Evolutionary conservation across 306 rosid species (phyloP), one percentile per base, ranked within the genome.

Genomic region (Fragaria iinumae): DNA sequence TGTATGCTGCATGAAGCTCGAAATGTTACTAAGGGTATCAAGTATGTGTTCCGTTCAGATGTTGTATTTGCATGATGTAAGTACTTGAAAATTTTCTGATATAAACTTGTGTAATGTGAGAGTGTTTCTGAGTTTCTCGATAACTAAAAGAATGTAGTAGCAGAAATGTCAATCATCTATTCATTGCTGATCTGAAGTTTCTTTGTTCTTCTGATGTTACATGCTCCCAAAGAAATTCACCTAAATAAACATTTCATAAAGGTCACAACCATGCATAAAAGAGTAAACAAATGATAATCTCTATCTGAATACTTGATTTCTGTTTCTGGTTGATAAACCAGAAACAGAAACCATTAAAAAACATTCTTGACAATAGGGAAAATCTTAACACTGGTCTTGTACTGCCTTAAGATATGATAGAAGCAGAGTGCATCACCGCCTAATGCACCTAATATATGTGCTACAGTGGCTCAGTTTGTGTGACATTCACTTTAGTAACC

Each of bases 1-100:
- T 95, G 99, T 80, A 73, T 90, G 96, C 75, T 95, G 89, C 99
- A 95, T 71, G 99, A 92, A 88, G 99, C 89, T 65, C 92, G 92
- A 67, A 92, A 95, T 38, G 97, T 95, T 75, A 81, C 82, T 0
- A 95, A 88, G 84, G 93, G 97, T 73, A 79, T 95, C 79, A 92
- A 95, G 78, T 92, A 95, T 68, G 89, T 92, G 17, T 87, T 95
- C 62, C 96, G 99, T 73, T 92, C 97, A 5, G 97, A 95, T 72
- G 92, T 92, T 20, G 88, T 75, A 72, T 92, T 92, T 85, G 83
- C 93, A 76, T 92, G 91, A 92, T 53, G 77, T 57, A 56, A 78
- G 77, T 64, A 27, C 56, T 23, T 25, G 56, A 69, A 27, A 7
- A 47, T 65, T 12, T 12, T 49, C 45, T 17, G 75, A 50, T 71